Base-by-base conservation (phyloP, 805 yeast genomes). In the Zygoascus biomembranicola region DNA sequence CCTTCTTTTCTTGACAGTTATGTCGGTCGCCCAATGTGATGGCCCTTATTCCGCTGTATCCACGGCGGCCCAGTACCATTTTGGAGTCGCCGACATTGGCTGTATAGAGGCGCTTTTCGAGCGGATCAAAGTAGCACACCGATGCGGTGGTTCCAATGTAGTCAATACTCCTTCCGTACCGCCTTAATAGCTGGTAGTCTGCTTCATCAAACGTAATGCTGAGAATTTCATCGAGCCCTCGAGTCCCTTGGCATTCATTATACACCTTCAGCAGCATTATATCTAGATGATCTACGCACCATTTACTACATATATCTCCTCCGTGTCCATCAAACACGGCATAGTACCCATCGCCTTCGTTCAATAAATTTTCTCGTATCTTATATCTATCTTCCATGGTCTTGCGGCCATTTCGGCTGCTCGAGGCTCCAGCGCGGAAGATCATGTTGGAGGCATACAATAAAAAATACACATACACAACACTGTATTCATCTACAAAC, bases 321-420 rank as follows among this genome's bases (percentile, higher is more conserved):
- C 97, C 98, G 70, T 94, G 99, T 9, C 99, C 99, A 69, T 94
- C 99, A 70, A 90, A 94, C 1, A 94, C 79, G n/a, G 94, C 98
- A 76, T 92, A 88, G 66, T 87, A 92, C 2, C 96, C 97, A 85
- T 96, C 87, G 66, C 87, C 96, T 3, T 56, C 52, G 59, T 87
- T 94, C n/a, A 90, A 90, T 73, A 86, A 90, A 70, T 90, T 88
- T 57, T 90, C 89, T 41, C 87, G 87, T 61, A 85, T 86, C 0
- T 94, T 84, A 67, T 90, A 97, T 8, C 90, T 92, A 67, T 94
- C 99, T 66, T 94, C 99, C 99, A 94, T 94, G 20, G 89, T 80
- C 43, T 39, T 41, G 4, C 55, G 39, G 5, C 39, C 39, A n/a
- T 35, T 35, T 35, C 39, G 39, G 8, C 16, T n/a, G 39, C 39